Evolutionary conservation across 2,329 filamentous ascomycete genomes (phyloP).

Genomic region (Hortaea werneckii): DNA sequence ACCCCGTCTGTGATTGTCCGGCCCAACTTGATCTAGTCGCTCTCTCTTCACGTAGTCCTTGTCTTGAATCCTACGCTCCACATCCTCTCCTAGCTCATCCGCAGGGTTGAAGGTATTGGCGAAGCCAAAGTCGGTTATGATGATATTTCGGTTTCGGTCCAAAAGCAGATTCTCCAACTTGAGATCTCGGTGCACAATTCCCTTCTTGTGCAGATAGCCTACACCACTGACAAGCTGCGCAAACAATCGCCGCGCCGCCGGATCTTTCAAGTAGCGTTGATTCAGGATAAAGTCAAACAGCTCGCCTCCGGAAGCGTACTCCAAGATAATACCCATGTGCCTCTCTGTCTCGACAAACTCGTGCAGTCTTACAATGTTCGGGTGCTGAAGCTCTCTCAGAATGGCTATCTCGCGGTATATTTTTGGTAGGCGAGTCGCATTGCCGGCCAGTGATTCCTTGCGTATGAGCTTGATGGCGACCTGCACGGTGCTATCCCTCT

Average conservation of each 20-base stretch:
- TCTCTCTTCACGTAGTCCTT: conserved; percentile 78
- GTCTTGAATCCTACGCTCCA: conserved; percentile 77
- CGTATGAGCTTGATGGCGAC: conserved; percentile 98
- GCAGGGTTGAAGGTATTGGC: conserved; percentile 90
- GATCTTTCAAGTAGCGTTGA: conserved; percentile 91
- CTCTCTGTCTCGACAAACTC: conserved; percentile 98
- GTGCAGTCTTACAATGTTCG: conserved; percentile 92
- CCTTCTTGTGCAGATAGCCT: conserved; percentile 95
- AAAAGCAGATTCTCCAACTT: conserved; percentile 93
- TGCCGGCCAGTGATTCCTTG: conserved; percentile 77
- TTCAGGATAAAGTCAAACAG: conserved; percentile 98
- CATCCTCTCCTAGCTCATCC: conserved; percentile 81
- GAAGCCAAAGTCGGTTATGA: conserved; percentile 98
- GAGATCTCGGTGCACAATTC: conserved; percentile 92
- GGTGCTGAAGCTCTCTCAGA: conserved; percentile 74
- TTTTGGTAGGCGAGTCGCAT: conserved; percentile 83
- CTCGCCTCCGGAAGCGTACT: conserved; percentile 95
- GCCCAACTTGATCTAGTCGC: conserved; percentile 70
- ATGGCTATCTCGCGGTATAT: conserved; percentile 97
- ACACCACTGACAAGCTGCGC: conserved; percentile 94
- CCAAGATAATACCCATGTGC: conserved; percentile 95
- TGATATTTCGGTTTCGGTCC: conserved; percentile 95
- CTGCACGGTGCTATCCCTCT: conserved; percentile 80
- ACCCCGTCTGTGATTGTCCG: conserved; percentile 58
- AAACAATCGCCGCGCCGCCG: conserved; percentile 79